Evolutionary conservation across 352 stramenopile genomes (phyloP).

Genomic region (Aphanomyces euteiches): DNA sequence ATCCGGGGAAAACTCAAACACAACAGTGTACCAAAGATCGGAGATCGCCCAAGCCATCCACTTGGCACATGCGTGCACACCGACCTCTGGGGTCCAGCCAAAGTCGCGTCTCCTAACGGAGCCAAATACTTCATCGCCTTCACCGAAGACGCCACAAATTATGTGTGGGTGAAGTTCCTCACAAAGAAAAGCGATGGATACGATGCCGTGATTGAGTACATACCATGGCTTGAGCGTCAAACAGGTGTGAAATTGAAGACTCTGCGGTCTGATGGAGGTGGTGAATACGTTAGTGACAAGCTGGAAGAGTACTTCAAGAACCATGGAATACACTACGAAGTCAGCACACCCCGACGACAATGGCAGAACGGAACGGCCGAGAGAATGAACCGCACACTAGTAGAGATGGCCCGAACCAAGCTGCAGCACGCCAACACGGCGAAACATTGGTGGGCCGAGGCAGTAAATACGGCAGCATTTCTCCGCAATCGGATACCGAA

Average conservation of each 20-base stretch:
- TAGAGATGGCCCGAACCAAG: constrained; percentile 28
- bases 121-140: constrained; percentile 33
- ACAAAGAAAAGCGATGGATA: constrained; percentile 15
- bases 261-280: constrained; percentile 34
- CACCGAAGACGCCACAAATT: constrained; percentile 33
- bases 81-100: constrained; percentile 32
- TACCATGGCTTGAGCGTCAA: constrained; percentile 22
- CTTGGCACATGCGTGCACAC: constrained; percentile 17
- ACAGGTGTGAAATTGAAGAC: constrained; percentile 22
- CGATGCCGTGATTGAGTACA: constrained; percentile 23
- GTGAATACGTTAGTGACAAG: constrained; percentile 29
- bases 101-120: constrained; percentile 22
- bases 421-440: constrained; percentile 19
- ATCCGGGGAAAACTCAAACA: constrained; percentile 31
- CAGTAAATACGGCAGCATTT: constrained; percentile 9
- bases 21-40: constrained; percentile 13
- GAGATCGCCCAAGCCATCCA: constrained; percentile 30
- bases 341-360: constrained; percentile 17
- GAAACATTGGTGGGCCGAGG: constrained; percentile 4
- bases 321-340: constrained; percentile 32
- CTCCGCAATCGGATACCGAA: neutral
- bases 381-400: constrained; percentile 34
- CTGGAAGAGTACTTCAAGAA: constrained; percentile 23
- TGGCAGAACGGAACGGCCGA: constrained; percentile 34
- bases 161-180: constrained; percentile 16